These are phyloP conservation scores for Chiua sp. DNA, from an alignment of 1,284 basidiomycete genomes.

Conservation along the genomic window DNA sequence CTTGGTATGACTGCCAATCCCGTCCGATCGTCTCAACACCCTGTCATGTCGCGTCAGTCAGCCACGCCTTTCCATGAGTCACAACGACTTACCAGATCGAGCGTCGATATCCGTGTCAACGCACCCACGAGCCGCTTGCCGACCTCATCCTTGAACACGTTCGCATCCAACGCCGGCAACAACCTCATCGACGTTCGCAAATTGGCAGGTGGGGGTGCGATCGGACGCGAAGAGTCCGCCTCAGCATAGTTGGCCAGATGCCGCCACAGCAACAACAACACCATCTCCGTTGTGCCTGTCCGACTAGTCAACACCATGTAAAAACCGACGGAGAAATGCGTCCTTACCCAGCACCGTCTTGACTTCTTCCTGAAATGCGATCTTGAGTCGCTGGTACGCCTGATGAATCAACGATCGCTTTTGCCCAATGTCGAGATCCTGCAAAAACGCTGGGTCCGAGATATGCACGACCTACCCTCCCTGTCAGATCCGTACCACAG, in stretches of 20 bases:
- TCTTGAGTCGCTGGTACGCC: constrained; percentile 58
- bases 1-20: constrained; percentile 63
- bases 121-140: constrained; percentile 55
- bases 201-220: constrained; percentile 25
- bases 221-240: constrained; percentile 42
- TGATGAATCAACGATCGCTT: constrained; percentile 66
- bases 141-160: constrained; percentile 59
- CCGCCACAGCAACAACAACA: constrained; percentile 85
- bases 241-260: constrained; percentile 74
- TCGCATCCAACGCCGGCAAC: constrained; percentile 56
- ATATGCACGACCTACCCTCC: constrained; percentile 56
- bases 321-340: neutral
- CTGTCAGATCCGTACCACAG: neutral
- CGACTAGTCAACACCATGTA: neutral
- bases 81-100: constrained; percentile 53
- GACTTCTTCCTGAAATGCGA: constrained; percentile 50
- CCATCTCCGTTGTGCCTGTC: constrained; percentile 80
- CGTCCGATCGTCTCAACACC: constrained; percentile 44
- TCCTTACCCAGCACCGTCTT: constrained; percentile 61
- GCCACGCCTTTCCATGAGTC: neutral
- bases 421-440: constrained; percentile 71
- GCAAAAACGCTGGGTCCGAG: constrained; percentile 58
- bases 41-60: constrained; percentile 26
- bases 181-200: constrained; percentile 57
- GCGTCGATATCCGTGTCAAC: constrained; percentile 51